phyloP scores from a whole-genome alignment of 2,329 filamentous ascomycete species.

The Trichoderma arundinaceum region DNA sequence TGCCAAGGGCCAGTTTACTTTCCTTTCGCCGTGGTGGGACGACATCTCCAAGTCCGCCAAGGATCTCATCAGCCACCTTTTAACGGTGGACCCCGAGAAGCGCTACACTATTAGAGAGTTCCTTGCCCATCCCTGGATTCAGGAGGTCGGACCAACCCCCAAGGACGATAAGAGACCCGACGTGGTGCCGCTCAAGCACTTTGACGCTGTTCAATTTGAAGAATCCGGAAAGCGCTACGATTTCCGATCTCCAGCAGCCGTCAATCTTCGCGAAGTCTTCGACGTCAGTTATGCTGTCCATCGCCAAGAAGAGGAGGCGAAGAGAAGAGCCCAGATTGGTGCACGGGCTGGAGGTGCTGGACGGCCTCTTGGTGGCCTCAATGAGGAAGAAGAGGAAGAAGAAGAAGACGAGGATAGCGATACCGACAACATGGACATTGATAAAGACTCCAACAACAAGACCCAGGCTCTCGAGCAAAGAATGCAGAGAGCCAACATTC shows the following conservation, averaged over 20 bases:
- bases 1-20: conserved; percentile 93
- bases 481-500: conserved; percentile 81
- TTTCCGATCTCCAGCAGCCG: conserved; percentile 91
- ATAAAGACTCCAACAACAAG: conserved; percentile 45
- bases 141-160: conserved; percentile 63
- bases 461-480: conserved; percentile 82
- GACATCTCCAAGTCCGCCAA: conserved; percentile 95
- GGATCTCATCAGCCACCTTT: conserved; percentile 88
- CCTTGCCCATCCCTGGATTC: conserved; percentile 92
- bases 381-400: conserved; percentile 64
- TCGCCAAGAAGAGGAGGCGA: conserved; percentile 92
- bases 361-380: conserved; percentile 64
- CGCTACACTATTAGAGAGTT: conserved; percentile 94
- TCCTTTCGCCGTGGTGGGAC: conserved; percentile 99
- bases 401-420: conserved; percentile 70
- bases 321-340: conserved; percentile 83
- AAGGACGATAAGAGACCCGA: conserved; percentile 65
- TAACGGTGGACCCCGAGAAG: conserved; percentile 94
- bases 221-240: conserved; percentile 75
- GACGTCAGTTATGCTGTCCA: conserved; percentile 98
- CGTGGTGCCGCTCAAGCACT: conserved; percentile 53
- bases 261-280: conserved; percentile 96
- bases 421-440: conserved; percentile 46
- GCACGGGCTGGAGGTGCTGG: conserved; percentile 71
- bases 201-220: conserved; percentile 60